Evolutionary conservation across 805 yeast species (phyloP), one percentile per base, ranked within the genome.

Genomic region (Vanderwaltozyma verrucispora): DNA sequence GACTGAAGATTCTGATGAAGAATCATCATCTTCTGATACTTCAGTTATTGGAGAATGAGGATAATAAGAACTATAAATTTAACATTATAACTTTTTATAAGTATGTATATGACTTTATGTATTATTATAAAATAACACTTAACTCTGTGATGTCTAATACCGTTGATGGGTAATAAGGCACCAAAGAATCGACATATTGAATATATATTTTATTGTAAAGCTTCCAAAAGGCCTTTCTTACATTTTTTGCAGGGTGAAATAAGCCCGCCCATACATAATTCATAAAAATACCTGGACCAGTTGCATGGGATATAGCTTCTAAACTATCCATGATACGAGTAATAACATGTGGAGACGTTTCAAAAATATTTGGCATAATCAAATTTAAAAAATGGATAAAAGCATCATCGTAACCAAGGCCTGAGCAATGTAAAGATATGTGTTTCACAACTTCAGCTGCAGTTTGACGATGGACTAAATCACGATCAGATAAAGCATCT

Each of bases 321-420:
- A 92, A 65, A 37, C 88, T 81, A 38, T 86, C 96, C 33, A 83
- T 45, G 2, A 92, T 77, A 46, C 97, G 73, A 9, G 66, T 69
- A 39, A 88, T 87, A 12, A 88, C 96, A 59, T 92, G 99, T 0
- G 97, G 97, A 0, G 96, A 87, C 0, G 95, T 83, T 57, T 89
- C 99, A 54, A 75, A 87, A 2, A 92, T 67, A 55, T 92, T 92
- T 2, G 99, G 98, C 60, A 87, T 62, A 16, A 92, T 59, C 35
- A 88, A 65, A 54, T 92, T 86, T 51, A 92, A 63, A 41, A 78
- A 72, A 56, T 92, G 96, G 10, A 85, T 55, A 63, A 92, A 86
- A 0, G 86, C 83, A 46, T 80, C 94, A 47, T 85, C 95, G 39
- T 71, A 67, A 0, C 88, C 87, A 3, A 67, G 53, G 1, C 96